Base-by-base conservation (phyloP, 768 basidiomycete genomes). In the Trametes elegans region DNA sequence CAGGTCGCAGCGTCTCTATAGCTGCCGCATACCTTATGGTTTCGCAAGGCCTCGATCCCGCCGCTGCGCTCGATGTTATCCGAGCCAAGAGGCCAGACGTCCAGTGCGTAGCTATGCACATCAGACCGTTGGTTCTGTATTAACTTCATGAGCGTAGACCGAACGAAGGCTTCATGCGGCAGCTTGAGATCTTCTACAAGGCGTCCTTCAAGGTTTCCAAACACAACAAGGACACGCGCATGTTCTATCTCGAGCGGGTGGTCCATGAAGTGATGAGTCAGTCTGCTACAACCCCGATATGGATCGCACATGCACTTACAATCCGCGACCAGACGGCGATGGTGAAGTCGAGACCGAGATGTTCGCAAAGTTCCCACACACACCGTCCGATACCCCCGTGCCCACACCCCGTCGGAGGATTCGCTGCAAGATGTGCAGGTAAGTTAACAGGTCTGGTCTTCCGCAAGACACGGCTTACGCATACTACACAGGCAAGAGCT, bases 401-500 rank as follows among this genome's bases (percentile, higher is more conserved):
- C 69, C 78, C 3, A 86, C 88, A 0, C 79, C 78, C 4, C 74
- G 76, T 34, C 76, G 84, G 35, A 80, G 87, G 35, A 93, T 97
- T 65, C 78, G 94, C 65, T 97, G 94, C 71, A 93, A 90, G 71
- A 91, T 88, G 85, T 96, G 94, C 76, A 78, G 91, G 88, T 86
- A 55, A 45, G 79, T 58, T 2, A 2, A 14, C 13, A 3, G 18
- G 14, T 16, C 3, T 28, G 9, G 16, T 5, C 16, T 9, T 45
- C 4, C 4, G 3, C n/a, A 11, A 35, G 9, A 3, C 18, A 39
- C 23, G 7, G 11, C 29, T 1, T n/a, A 7, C 5, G 36, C 16
- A 11, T 5, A 23, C 27, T 14, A 4, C 27, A 26, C 26, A 87
- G 92, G 64, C 85, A 87, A 55, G 91, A 93, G 63, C 78, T 98